Evolutionary conservation across 2,329 filamentous ascomycete genomes (phyloP), one percentile per base, ranked within the genome.

Genomic region (Curvularia sp.): DNA sequence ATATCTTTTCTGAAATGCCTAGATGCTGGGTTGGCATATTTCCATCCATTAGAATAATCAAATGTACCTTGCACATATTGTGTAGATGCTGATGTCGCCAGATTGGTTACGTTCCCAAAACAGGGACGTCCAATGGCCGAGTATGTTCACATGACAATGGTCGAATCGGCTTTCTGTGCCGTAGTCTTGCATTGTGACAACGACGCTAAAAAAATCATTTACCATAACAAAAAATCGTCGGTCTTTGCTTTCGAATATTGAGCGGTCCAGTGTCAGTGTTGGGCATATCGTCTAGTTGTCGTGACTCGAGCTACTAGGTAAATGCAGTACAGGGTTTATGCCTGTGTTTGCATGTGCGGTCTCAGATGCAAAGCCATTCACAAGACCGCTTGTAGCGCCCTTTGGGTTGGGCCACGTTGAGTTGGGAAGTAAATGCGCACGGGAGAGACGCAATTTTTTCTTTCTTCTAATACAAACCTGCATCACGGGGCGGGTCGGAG

Each of bases 311-410:
- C 28, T 31, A 22, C n/a, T 24, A 47, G 41, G 26, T 28, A 38
- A 30, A 26, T 53, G 39, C 52, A 55, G 35, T 50, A 39, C 55
- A 55, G 35, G 43, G 43, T 31, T 54, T 38, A 33, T 48, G 35
- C 53, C 28, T 55, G 53, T 55, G 53, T 54, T 33, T 57, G 47
- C 49, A 57, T 49, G 41, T 43, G 35, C 26, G 50, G 13, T 28
- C 41, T 52, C 20, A 44, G 15, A 28, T 28, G 15, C 22, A 35
- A 61, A 52, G 39, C 60, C 62, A 61, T 64, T 64, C 60, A 63
- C 52, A 57, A 39, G 46, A 56, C 31, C n/a, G 46, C 38, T 28
- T 63, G 52, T 63, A 62, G 60, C 62, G 62, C 62, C 57, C 46
- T 39, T 12, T 12, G 41, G 33, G 26, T 44, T 54, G 49, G 52